Evolutionary conservation across 2,329 filamentous ascomycete genomes (phyloP).

Genomic region (Talaromyces sp.): DNA sequence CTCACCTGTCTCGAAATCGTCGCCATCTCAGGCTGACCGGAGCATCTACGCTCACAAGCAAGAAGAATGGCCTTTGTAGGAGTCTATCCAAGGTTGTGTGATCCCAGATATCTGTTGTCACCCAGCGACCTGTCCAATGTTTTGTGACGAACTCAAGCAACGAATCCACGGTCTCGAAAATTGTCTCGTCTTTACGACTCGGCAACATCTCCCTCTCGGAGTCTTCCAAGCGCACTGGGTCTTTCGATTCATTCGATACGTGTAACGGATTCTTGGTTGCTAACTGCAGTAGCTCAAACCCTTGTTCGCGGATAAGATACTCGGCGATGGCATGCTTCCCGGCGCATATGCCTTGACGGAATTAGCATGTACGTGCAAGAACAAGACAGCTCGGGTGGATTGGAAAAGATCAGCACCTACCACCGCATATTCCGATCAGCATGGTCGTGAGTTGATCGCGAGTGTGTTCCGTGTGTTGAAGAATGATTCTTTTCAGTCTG

Average conservation of each 20-base stretch:
- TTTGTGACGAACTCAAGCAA: conserved; percentile 83
- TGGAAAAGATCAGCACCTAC: conserved; percentile 27
- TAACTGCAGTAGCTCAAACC: conserved; percentile 71
- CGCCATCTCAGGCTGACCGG: conserved; percentile 80
- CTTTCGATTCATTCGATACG: conserved; percentile 25
- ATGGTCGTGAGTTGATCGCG: conserved; percentile 41
- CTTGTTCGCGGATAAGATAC: conserved; percentile 80
- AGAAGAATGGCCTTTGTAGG: conserved; percentile 80
- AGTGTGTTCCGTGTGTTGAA: not conserved
- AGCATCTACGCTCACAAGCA: conserved; percentile 87
- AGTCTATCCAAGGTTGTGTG: conserved; percentile 72
- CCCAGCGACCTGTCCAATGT: conserved; percentile 78
- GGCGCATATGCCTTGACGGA: conserved; percentile 73
- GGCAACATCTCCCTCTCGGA: conserved; percentile 23
- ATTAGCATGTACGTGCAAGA: conserved; percentile 13
- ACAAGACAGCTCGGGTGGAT: not conserved
- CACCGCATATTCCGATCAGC: conserved; percentile 52
- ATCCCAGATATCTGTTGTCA: conserved; percentile 77
- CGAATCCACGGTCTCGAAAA: conserved; percentile 62
- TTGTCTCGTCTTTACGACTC: conserved; percentile 23
- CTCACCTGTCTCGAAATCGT: conserved; percentile 62
- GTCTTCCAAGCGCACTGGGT: conserved; percentile 29
- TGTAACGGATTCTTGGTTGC: conserved; percentile 28
- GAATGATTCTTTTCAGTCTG: not conserved
- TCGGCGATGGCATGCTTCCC: conserved; percentile 87